Conservation (phyloP, 768 basidiomycete species). For the Trametes gibbosa region DNA sequence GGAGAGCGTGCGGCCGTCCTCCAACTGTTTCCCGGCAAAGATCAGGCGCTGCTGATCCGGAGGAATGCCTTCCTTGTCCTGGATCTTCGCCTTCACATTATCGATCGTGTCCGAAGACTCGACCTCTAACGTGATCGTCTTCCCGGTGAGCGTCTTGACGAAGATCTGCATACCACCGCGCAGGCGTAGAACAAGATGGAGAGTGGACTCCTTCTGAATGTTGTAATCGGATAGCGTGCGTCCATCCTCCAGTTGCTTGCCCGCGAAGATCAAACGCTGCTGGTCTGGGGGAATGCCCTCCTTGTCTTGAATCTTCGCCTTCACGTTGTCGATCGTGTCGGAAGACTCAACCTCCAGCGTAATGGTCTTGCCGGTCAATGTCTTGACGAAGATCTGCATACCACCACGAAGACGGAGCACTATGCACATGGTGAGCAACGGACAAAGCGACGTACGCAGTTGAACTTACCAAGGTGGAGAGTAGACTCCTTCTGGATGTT, state of each 20-base stretch:
- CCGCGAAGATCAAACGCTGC: slow-evolving; percentile 89
- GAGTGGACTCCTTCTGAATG: slow-evolving; percentile 79
- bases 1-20: slow-evolving; percentile 32
- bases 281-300: slow-evolving; percentile 85
- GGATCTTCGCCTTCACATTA: slow-evolving; percentile 35
- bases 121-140: slow-evolving; percentile 58
- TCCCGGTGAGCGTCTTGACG: slow-evolving; percentile 50
- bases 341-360: slow-evolving; percentile 92
- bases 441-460: too few relatives aligned
- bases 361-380: slow-evolving; percentile 87
- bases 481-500: slow-evolving; percentile 91
- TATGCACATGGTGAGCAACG: slow-evolving; percentile 18
- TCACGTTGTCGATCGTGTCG: slow-evolving; percentile 91
- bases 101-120: slow-evolving; percentile 37
- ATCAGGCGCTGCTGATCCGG: slow-evolving; percentile 34
- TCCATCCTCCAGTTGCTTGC: slow-evolving; percentile 93
- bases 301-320: slow-evolving; percentile 80
- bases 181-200: slow-evolving; percentile 49
- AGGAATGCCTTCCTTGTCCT: slow-evolving; percentile 34
- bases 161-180: slow-evolving; percentile 46
- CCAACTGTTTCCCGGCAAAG: slow-evolving; percentile 34
- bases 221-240: slow-evolving; percentile 82
- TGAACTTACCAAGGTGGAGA: slow-evolving; percentile 49
- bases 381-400: slow-evolving; percentile 92
- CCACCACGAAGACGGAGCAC: slow-evolving; percentile 87